Conservation (phyloP, 768 basidiomycete genomes). For the Gautieria morchelliformis region DNA sequence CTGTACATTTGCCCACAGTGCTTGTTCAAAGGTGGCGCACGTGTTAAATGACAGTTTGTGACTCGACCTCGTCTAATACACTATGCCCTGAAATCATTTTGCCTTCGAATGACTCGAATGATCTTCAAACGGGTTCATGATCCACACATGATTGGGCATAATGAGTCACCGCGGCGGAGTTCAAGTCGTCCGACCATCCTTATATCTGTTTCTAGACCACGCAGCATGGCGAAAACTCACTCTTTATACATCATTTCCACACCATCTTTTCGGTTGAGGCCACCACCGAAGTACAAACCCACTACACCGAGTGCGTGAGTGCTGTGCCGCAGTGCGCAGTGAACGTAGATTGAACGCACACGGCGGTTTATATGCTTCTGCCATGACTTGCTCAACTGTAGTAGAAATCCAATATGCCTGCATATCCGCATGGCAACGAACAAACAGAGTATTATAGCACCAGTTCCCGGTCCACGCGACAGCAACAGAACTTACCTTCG, state of each 20-base stretch:
- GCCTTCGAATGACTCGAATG: not conserved
- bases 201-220: not conserved
- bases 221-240: not conserved
- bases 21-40: too few species aligned
- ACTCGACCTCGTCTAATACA: not conserved
- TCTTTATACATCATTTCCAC: too few species aligned
- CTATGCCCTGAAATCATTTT: not conserved
- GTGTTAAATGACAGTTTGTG: too few species aligned
- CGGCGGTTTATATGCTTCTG: not conserved
- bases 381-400: not conserved
- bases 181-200: not conserved
- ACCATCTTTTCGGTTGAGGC: not conserved
- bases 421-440: not conserved
- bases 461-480: not conserved
- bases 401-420: not conserved
- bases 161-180: not conserved
- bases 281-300: not conserved
- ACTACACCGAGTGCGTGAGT: not conserved
- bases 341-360: not conserved
- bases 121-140: not conserved
- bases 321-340: conserved; percentile 2
- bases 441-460: not conserved
- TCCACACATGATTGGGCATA: not conserved
- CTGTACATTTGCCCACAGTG: too few species aligned
- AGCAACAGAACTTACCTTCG: not conserved